A percentile compares a stretch with the other conserved stretches of the same genome.
These are phyloP conservation scores for Metschnikowia gelsemii DNA, from an alignment of 805 yeast genomes.

Conservation along the genomic window DNA sequence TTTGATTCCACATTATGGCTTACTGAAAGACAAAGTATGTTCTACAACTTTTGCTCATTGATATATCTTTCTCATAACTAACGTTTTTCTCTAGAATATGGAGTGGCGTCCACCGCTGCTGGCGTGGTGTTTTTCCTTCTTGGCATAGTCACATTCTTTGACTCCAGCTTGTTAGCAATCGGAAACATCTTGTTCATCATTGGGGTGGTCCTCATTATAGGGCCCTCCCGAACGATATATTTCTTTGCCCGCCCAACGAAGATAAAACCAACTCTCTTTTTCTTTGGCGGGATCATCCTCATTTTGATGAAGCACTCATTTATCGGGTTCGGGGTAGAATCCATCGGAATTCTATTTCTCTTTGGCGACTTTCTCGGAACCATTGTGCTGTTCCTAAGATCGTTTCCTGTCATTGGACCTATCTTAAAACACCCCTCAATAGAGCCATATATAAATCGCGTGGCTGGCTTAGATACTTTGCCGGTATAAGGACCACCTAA, in stretches of 20 bases:
- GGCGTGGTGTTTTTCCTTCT: constrained; percentile 76
- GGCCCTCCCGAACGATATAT: constrained; percentile 75
- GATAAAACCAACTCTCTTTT: constrained; percentile 81
- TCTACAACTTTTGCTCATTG: too few relatives aligned
- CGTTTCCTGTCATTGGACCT: constrained; percentile 86
- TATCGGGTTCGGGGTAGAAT: constrained; percentile 80
- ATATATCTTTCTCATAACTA: constrained; percentile 19
- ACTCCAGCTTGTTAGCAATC: constrained; percentile 81
- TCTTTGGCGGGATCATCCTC: constrained; percentile 68
- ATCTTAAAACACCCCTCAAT: constrained; percentile 73
- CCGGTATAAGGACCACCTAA: constrained; percentile 27
- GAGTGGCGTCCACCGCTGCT: constrained; percentile 88
- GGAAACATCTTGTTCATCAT: constrained; percentile 79
- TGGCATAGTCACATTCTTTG: constrained; percentile 85
- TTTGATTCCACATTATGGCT: constrained; percentile 52
- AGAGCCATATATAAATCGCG: constrained; percentile 62
- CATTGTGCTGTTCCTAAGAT: constrained; percentile 79
- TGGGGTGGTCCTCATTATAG: constrained; percentile 86
- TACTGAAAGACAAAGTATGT: constrained; percentile 73
- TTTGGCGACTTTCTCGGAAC: constrained; percentile 93
- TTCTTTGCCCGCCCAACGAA: constrained; percentile 88
- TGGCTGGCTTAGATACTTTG: constrained; percentile 43
- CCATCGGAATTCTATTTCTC: constrained; percentile 82
- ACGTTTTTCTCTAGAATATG: constrained; percentile 60
- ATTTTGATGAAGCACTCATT: constrained; percentile 77